These are phyloP conservation scores for Tuctoria greenei DNA, from an alignment of 176 grass and related monocot species.

Conservation along the genomic window DNA sequence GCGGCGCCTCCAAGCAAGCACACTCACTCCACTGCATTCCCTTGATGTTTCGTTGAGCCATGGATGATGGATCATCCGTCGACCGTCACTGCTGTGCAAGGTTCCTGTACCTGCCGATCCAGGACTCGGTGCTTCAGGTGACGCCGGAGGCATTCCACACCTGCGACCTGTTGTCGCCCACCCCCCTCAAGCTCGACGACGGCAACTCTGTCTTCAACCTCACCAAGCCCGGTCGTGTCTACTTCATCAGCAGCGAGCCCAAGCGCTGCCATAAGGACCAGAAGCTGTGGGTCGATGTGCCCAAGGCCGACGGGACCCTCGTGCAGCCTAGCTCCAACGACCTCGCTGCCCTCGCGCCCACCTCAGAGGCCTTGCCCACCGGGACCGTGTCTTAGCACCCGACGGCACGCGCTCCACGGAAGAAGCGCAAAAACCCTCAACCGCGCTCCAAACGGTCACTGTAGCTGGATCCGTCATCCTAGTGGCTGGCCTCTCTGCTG, in stretches of 20 bases:
- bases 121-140: constrained; percentile 37
- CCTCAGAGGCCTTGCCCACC: neutral
- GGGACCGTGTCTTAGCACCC: neutral
- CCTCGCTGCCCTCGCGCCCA: constrained; percentile 33
- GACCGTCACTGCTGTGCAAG: constrained; percentile 51
- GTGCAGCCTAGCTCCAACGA: constrained; percentile 36
- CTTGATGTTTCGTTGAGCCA: neutral
- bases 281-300: constrained; percentile 75
- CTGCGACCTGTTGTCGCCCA: too few relatives aligned
- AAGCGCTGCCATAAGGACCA: constrained; percentile 71
- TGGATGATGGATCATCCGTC: too few relatives aligned
- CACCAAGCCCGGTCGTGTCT: constrained; percentile 52
- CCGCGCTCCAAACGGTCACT: neutral
- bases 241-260: constrained; percentile 59
- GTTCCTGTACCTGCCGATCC: constrained; percentile 66
- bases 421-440: neutral
- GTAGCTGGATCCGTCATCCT: constrained; percentile 18
- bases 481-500: neutral
- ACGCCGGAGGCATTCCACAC: too few relatives aligned
- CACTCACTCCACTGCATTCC: neutral
- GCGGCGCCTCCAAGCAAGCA: constrained; percentile 44
- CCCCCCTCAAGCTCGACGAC: too few relatives aligned
- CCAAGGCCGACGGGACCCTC: constrained; percentile 57
- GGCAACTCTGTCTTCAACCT: constrained; percentile 92
- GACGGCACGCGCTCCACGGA: neutral